Conservation (phyloP, 2,329 filamentous ascomycete genomes). For the Ophiostoma angusticollis region DNA sequence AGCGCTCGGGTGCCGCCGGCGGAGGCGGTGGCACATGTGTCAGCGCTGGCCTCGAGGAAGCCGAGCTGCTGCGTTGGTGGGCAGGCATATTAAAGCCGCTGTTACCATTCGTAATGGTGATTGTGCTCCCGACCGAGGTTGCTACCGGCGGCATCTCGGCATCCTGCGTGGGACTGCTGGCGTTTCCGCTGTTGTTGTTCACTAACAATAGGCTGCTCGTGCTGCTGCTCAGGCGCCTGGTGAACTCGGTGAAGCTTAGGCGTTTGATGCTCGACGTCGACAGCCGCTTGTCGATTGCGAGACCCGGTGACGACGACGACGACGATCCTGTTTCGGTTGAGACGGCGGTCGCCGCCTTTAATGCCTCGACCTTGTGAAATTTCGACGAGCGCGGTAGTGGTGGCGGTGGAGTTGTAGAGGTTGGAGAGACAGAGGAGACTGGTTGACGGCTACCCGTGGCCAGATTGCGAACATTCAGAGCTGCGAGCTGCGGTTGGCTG, state of each 20-base stretch:
- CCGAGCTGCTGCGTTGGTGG: conserved; percentile 4
- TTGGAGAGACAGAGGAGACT: no score
- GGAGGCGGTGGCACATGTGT: conserved; percentile 18
- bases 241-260: conserved; percentile 49
- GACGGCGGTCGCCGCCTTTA: not conserved
- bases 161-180: conserved; percentile 13
- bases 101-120: conserved; percentile 23
- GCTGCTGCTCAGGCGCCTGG: conserved; percentile 46
- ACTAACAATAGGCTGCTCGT: conserved; percentile 47
- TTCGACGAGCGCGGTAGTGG: conserved; percentile 12
- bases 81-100: conserved; percentile 19
- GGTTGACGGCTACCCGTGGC: conserved; percentile 14
- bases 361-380: conserved; percentile 2
- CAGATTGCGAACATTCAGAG: conserved; percentile 24
- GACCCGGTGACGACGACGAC: conserved; percentile 4
- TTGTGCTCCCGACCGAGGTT: no score
- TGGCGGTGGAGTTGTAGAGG: conserved; percentile 11
- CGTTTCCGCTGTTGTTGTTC: conserved; percentile 35
- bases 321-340: conserved; percentile 4
- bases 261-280: conserved; percentile 44
- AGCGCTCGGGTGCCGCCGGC: conserved; percentile 30
- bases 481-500: conserved; percentile 35
- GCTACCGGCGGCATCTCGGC: conserved; percentile 4
- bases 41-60: not conserved
- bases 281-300: conserved; percentile 35